These are phyloP conservation scores for Phytophthora citricola DNA, from an alignment of 352 stramenopile species.

Conservation along the genomic window DNA sequence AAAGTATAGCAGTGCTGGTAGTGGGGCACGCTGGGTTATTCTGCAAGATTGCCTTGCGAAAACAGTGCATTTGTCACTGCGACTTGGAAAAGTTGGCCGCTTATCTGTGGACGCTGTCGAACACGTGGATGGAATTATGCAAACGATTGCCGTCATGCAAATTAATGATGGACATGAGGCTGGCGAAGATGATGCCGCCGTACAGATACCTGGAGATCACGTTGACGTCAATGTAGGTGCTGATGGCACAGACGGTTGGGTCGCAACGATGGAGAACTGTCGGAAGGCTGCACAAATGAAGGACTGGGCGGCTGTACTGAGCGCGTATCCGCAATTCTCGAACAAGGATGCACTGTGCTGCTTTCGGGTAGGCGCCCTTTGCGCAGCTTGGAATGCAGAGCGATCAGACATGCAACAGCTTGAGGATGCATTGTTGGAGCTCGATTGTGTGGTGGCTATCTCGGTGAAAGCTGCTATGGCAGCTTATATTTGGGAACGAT, in stretches of 20 bases:
- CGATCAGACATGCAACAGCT: constrained; percentile 88
- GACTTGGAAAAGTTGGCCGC: constrained; percentile 65
- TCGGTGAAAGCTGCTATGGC: constrained; percentile 68
- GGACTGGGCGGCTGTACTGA: constrained; percentile 62
- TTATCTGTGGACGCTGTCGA: constrained; percentile 80
- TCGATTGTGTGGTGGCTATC: constrained; percentile 51
- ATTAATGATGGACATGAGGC: constrained; percentile 72
- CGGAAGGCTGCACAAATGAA: constrained; percentile 71
- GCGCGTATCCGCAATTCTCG: constrained; percentile 67
- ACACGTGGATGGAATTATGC: constrained; percentile 80
- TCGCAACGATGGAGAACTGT: constrained; percentile 69
- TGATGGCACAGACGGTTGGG: constrained; percentile 57
- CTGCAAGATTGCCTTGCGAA: constrained; percentile 79
- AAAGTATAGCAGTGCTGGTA: constrained; percentile 63
- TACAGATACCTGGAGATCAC: constrained; percentile 27
- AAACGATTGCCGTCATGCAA: constrained; percentile 76
- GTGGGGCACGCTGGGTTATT: constrained; percentile 71
- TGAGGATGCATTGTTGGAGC: constrained; percentile 71
- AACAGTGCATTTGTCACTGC: constrained; percentile 75
- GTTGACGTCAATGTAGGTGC: constrained; percentile 22
- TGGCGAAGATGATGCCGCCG: constrained; percentile 46
- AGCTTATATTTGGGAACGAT: constrained; percentile 81
- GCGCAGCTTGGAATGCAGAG: constrained; percentile 81
- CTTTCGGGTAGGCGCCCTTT: constrained; percentile 71
- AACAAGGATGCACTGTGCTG: constrained; percentile 66